phyloP scores from a whole-genome alignment of 2,329 filamentous ascomycete species.

The Hymenoscyphus repandus region DNA sequence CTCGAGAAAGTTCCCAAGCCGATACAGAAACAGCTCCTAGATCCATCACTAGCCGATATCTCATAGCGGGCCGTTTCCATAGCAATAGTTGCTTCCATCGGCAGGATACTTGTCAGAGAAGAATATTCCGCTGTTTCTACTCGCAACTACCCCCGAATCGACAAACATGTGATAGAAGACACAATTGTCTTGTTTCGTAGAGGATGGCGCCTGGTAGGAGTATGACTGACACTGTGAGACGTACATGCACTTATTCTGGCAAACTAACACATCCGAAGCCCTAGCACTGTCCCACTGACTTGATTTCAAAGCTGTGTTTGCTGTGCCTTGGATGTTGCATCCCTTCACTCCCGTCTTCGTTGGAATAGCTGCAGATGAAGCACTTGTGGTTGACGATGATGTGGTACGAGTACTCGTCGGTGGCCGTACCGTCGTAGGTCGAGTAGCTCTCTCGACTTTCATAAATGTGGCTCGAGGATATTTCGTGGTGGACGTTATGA shows the following conservation, averaged over 20 bases:
- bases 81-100: constrained; percentile 16
- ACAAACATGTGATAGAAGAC: constrained; percentile 12
- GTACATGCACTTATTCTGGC: constrained; percentile 14
- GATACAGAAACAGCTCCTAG: no score
- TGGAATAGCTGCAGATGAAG: constrained; percentile 1
- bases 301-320: constrained; percentile 3
- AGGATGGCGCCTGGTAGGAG: constrained; percentile 5
- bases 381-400: background rate
- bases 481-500: background rate
- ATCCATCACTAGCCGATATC: no score
- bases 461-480: background rate
- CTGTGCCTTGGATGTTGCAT: constrained; percentile 12
- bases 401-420: background rate
- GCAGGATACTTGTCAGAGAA: constrained; percentile 20
- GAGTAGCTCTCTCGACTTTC: background rate
- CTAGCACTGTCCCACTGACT: constrained; percentile 1
- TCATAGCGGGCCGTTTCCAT: constrained; percentile 9
- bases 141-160: constrained; percentile 5
- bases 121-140: constrained; percentile 11
- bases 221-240: constrained; percentile 12
- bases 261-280: constrained; percentile 8
- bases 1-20: no score
- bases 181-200: constrained; percentile 7
- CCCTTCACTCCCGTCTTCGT: constrained; percentile 10
- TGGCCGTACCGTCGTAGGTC: background rate